These are phyloP conservation scores for Russula virescens DNA, from an alignment of 768 basidiomycete species.

Conservation along the genomic window DNA sequence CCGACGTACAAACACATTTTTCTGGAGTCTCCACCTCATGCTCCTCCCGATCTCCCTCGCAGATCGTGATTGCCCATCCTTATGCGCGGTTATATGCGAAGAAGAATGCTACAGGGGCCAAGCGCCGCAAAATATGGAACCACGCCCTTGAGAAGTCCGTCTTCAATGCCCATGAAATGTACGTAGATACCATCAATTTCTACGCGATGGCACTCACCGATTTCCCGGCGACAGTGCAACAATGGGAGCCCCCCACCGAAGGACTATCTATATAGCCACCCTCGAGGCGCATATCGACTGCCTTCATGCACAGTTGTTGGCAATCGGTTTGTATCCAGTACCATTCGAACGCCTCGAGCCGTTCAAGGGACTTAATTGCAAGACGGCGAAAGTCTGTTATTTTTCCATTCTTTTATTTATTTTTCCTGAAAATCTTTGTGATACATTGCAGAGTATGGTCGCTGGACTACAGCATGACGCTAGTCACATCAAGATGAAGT, in stretches of 20 bases:
- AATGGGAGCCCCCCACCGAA: constrained; percentile 60
- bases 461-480: constrained; percentile 64
- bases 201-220: background rate
- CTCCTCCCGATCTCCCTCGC: constrained; percentile 5
- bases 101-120: constrained; percentile 45
- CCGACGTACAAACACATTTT: constrained; percentile 10
- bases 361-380: constrained; percentile 67
- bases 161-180: constrained; percentile 65
- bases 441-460: constrained; percentile 57
- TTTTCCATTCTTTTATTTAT: background rate
- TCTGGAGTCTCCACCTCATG: constrained; percentile 4
- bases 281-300: constrained; percentile 68
- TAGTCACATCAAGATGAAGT: constrained; percentile 50
- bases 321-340: constrained; percentile 52
- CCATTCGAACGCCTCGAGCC: constrained; percentile 50
- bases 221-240: constrained; percentile 41
- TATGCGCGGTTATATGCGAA: constrained; percentile 66
- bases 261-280: constrained; percentile 65
- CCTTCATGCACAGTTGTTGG: constrained; percentile 53
- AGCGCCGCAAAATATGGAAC: constrained; percentile 72
- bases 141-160: constrained; percentile 69
- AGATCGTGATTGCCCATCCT: constrained; percentile 48
- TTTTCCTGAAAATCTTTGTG: background rate
- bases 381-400: constrained; percentile 59
- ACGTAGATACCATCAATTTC: constrained; percentile 25